Base-by-base conservation (phyloP, 2,329 filamentous ascomycete species). In the Paecilomyces dactylethromorphus region DNA sequence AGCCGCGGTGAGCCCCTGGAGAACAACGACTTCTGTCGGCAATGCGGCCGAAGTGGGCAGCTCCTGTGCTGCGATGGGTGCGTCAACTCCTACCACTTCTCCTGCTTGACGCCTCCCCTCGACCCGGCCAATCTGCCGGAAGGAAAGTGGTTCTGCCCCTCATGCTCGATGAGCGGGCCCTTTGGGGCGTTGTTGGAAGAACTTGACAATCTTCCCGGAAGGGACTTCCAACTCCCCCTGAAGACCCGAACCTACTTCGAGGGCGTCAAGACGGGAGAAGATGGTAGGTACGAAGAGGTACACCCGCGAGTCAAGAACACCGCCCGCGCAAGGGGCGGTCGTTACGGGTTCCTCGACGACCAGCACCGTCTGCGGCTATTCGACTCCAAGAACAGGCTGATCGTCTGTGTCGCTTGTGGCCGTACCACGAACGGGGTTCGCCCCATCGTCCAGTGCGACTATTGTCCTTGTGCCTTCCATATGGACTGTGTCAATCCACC, bases 31-130 rank as follows among this genome's bases (percentile, higher is more conserved):
- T 88, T 89, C 70, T 99, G 93, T 78, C 88, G 88, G 62, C 86
- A 91, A 53, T 99, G 94, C 77, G 86, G 88, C 68, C 89, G 89
- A 63, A 89, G 86, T 65, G 93, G 93, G 59, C 86, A 91, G 66
- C 84, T 99, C 63, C 83, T 97, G 64, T 97, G 92, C 77, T 99
- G 94, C 75, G 94, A 97, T 77, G 90, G 89, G 62, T 99, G 94
- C 77, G 85, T 88, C 61, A 86, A 91, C 65, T 91, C 92, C 5
- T 97, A 95, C 76, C 94, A 97, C 75, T 91, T 94, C 71, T 82
- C 85, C 60, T 97, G 94, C 73, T 85, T 94, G 65, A 89, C 95
- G 73, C 92, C 93, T 62, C 88, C 91, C 45, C 79, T 91, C 65
- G 82, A 86, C 58, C 82, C 84, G 55, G 80, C 82, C 57, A 73